Base-by-base conservation (phyloP, 306 rosid species). In the Quercus ilex region DNA sequence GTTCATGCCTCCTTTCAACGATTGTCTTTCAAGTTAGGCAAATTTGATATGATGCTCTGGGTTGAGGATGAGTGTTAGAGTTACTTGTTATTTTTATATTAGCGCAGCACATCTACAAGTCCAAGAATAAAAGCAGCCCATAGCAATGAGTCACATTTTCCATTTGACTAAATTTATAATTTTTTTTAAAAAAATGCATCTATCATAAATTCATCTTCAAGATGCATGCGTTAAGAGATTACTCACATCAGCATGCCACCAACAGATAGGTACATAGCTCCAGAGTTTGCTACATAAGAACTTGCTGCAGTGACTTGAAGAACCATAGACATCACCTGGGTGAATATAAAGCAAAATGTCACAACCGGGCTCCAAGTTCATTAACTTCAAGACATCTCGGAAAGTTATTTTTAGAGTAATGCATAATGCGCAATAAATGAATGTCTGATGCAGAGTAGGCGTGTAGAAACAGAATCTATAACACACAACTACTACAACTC, bases 191-290 rank as follows among this genome's bases (percentile, higher is more conserved):
- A 19, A 33, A 28, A 74, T 73, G 83, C 76, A 67, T 82, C 76
- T 8, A 69, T 46, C 41, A 53, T 17, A 62, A 70, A 74, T 76
- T 75, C 69, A 23, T 38, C 51, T 78, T 81, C 73, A 8, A 26
- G 77, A 75, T 53, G 53, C 19, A 17, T 3, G 74, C 13, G 23
- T 28, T 76, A 71, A 43, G 76, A 81, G 78, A 58, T 56, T 56
- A 90, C 99, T 95, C 83, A 95, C 99, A 91, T 57, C 75, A 95
- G 84, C 94, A 90, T 95, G 90, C 98, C 97, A 64, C 97, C 99
- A 75, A 93, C 92, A 84, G 98, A 91, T 41, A 92, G 86, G 83
- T 88, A 92, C 84, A 89, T 46, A 12, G 90, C 85, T 79, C 89
- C 92, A 70, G 83, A 33, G 11, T 67, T 69, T 71, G 96, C 83